Base-by-base conservation (phyloP, 2,329 filamentous ascomycete species). In the Chaetomiaceae sp. region DNA sequence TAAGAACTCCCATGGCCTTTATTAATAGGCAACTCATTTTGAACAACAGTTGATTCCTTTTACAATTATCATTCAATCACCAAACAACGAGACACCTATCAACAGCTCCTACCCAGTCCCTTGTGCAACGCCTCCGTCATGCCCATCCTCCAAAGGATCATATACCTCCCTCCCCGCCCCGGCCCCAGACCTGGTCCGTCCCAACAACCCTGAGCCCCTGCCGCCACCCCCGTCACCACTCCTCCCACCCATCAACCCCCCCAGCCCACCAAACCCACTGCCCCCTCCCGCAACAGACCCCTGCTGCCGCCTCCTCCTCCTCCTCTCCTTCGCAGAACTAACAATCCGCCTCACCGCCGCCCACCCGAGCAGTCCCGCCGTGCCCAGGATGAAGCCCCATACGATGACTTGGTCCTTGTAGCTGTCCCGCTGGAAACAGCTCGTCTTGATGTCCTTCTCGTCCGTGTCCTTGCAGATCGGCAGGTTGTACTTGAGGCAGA, bases 391-490 rank as follows among this genome's bases (percentile, higher is more conserved):
- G 67, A 86, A 86, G 1, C 72, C 77, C 76, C 82, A 82, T 4
- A 86, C 82, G 32, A 86, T 84, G 60, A 85, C 75, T 68, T 79
- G 77, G 68, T 86, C 82, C 70, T 86, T 86, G 66, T 77, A 77
- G 65, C 79, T 82, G 66, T 86, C 82, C 58, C 82, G 77, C 73
- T 85, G 81, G 69, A 86, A 86, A 66, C 82, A 86, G 64, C 76
- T 73, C 25, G 82, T 82, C 37, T 79, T 69, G 18, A 85, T 79
- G 62, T 85, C 80, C 63, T 77, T 79, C 60, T 85, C 80, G 58
- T 77, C 75, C 48, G 80, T 81, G 58, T 77, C 74, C 62, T 81
- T 78, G 73, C 82, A 86, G 63, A 86, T 83, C 53, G 79, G 79
- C 21, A 86, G 70, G 60, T 74, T 77, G 59, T 75, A 75, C 57